Evolutionary conservation across 2,329 filamentous ascomycete species (phyloP).

Genomic region (Microsporum ferrugineum): DNA sequence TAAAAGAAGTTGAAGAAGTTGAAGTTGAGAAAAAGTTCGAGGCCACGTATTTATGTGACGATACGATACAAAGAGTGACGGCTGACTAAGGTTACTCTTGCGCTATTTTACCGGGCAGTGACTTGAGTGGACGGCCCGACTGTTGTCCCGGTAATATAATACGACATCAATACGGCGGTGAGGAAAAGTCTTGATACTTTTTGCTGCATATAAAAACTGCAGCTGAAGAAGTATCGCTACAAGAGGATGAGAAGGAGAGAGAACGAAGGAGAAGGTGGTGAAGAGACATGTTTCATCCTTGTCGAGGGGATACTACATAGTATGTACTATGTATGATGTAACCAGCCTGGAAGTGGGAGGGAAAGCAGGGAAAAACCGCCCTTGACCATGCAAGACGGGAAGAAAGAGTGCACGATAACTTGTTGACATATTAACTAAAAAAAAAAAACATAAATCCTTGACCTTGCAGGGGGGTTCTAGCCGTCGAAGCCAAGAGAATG

Average conservation of each 20-base stretch:
- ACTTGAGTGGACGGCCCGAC: neutral
- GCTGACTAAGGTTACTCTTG: neutral
- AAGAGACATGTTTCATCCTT: neutral
- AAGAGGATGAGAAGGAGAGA: neutral
- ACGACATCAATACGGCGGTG: neutral
- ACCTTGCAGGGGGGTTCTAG: neutral
- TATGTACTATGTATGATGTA: neutral
- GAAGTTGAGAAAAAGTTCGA: constrained; percentile 5
- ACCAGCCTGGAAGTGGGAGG: neutral
- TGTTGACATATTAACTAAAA: too few relatives aligned
- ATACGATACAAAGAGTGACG: neutral
- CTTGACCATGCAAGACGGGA: neutral
- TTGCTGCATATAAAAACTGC: neutral
- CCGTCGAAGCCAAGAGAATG: neutral
- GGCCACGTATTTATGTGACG: neutral
- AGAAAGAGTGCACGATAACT: neutral
- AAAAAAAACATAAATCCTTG: too few relatives aligned
- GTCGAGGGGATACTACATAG: too few relatives aligned
- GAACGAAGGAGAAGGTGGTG: neutral
- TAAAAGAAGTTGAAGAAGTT: constrained; percentile 5
- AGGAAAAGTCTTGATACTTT: neutral
- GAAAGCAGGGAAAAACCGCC: neutral
- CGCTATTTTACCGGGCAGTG: neutral
- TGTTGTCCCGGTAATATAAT: neutral
- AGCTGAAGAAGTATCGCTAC: neutral